Evolutionary conservation across 305 asterid species (phyloP).

Genomic region (Fraxinus floribunda): DNA sequence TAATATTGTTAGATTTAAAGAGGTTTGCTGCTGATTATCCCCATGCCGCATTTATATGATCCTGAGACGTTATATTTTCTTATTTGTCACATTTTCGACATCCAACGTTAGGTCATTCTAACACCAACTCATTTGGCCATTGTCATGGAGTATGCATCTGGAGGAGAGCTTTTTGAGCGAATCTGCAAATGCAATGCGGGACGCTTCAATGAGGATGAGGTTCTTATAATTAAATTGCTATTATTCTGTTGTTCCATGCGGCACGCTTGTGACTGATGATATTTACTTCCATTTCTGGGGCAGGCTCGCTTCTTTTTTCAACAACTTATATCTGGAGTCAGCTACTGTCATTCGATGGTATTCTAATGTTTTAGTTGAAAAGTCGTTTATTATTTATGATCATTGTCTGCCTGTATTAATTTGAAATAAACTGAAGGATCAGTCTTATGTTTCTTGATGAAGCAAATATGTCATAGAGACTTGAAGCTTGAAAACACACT

Average conservation of each 20-base stretch:
- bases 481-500: slow-evolving; percentile 84
- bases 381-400: not conserved
- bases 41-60: not conserved
- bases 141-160: slow-evolving; percentile 95
- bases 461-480: slow-evolving; percentile 94
- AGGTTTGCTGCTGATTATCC: slow-evolving; percentile 44
- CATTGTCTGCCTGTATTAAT: not conserved
- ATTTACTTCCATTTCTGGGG: not conserved
- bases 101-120: slow-evolving; percentile 59
- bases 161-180: slow-evolving; percentile 87
- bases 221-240: slow-evolving; percentile 25
- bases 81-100: slow-evolving; percentile 6
- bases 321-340: slow-evolving; percentile 80
- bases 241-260: not conserved
- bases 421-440: slow-evolving; percentile 10
- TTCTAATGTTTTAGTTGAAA: slow-evolving; percentile 12
- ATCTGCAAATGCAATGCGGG: slow-evolving; percentile 81
- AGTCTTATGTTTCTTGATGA: slow-evolving; percentile 31
- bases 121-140: slow-evolving; percentile 93
- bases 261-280: slow-evolving; percentile 7
- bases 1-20: slow-evolving; percentile 69
- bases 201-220: slow-evolving; percentile 91
- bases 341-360: slow-evolving; percentile 72
- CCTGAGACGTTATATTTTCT: not conserved
- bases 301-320: slow-evolving; percentile 81